Base-by-base conservation (phyloP, 768 basidiomycete species). In the Boletus rufocinnamomeus region DNA sequence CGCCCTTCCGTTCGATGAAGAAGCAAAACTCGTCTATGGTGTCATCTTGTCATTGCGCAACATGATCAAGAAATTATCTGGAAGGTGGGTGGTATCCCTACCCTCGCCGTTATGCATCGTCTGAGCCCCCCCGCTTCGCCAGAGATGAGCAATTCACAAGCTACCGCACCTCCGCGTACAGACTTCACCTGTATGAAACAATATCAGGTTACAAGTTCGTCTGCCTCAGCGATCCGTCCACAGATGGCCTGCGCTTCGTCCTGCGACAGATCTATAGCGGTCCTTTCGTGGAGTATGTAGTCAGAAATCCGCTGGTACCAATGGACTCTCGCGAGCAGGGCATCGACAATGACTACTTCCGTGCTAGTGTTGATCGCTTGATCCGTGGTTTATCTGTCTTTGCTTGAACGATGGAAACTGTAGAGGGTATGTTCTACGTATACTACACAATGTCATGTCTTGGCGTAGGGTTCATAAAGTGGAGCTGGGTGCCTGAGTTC, bases 1-100 rank as follows among this genome's bases (percentile, higher is more conserved):
- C 60, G 79, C 84, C 4, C 77, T 99, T 21, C 80, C 96, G 7
- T 98, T 99, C 65, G 97, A 99, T 69, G 97, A 99, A 72, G 96
- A 99, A 73, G 88, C 89, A 1, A 99, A 99, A 71, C 82, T 99
- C 60, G 95, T 99, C 0, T 99, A 98, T 71, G 97, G 97, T 56
- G 92, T 99, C 54, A 80, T 98, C 16, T 78, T 98, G 44, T 95
- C 93, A 8, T 70, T 99, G 65, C 77, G 93, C 54, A 95, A 93
- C 73, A 96, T 98, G 95, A 79, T 96, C 69, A 96, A 87, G 79
- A 98, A 97, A 73, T 74, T 99, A 11, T 91, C 95, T 14, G 87
- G 89, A 64, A 82, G 87, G 96, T 63, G 77, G 65, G 35, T 28
- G 14, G 7, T 34, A 2, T 51, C 37, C 34, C 11, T 25, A 1